Evolutionary conservation across 1,284 basidiomycete species (phyloP), one percentile per base, ranked within the genome.

Genomic region (Ustilago lituana): DNA sequence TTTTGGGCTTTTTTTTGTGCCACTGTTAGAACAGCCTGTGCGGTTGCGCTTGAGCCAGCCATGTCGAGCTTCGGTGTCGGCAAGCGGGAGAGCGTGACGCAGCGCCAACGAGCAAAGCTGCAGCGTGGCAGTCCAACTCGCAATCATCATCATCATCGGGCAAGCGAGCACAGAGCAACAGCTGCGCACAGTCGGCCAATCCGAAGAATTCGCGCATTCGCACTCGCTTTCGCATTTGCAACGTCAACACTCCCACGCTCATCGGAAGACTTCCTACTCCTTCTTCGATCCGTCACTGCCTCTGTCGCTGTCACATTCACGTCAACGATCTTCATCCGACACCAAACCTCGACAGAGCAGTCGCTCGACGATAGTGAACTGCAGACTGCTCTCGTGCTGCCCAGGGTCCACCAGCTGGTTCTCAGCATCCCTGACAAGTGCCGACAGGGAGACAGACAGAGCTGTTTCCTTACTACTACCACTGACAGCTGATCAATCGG

Each of bases 171-270:
- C 36, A 39, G 36, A 12, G 27, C 27, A 29, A 29, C 27, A 29
- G 27, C 27, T 6, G 27, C 27, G 12, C 27, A 29, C 7, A 29
- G 27, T 12, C 7, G 23, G 17, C 17, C 38, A 36, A 12, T 33
- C 44, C 59, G 48, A 48, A 38, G 36, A 52, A 39, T 48, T 54
- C 60, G 54, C 56, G 57, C 44, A 36, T 52, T 43, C 35, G 35
- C n/a, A n/a, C n/a, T n/a, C n/a, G n/a, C n/a, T n/a, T n/a, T n/a
- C 56, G 57, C 44, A 36, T 52, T 43, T 27, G 35, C 19, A 17
- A 46, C 43, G 43, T 36, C 41, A 63, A 50, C 48, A 54, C 52
- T 17, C 24, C 37, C 40, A 37, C 31, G 10, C 22, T 23, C 39
- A 41, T 26, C n/a, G 35, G 26, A 2, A 20, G 22, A 46, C 47